Conservation (phyloP, 2,329 filamentous ascomycete species). For the Cordyceps militaris region DNA sequence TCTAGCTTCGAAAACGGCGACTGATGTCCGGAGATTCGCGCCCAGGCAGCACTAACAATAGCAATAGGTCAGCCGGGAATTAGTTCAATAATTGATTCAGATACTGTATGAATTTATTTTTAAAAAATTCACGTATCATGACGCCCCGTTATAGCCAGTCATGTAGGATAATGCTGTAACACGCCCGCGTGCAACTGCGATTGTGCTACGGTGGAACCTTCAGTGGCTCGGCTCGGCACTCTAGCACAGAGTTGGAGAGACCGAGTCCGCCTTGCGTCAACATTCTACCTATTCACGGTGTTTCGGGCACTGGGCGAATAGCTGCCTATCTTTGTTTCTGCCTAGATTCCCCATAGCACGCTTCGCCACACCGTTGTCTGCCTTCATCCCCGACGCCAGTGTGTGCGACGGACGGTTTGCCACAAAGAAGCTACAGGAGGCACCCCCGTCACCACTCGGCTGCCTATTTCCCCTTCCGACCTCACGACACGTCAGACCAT, state of each 20-base stretch:
- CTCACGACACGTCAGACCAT: background rate
- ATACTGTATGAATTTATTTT: no score
- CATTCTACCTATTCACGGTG: background rate
- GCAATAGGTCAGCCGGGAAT: no score
- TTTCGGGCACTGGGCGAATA: background rate
- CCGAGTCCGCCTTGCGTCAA: conserved; percentile 3
- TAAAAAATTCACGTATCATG: no score
- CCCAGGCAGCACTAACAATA: no score
- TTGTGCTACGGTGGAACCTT: background rate
- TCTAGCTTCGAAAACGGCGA: no score
- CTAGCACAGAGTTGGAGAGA: background rate
- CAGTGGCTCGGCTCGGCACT: background rate
- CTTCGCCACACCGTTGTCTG: background rate
- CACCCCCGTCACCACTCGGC: background rate
- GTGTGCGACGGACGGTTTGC: background rate
- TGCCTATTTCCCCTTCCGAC: background rate
- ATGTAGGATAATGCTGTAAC: no score
- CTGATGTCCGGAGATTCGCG: no score
- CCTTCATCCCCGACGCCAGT: background rate
- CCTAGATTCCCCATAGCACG: background rate
- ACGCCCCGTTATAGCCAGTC: no score
- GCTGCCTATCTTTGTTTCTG: background rate
- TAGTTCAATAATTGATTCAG: no score
- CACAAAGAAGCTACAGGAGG: background rate
- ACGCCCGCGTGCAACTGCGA: no score